Conservation (phyloP, 2,329 filamentous ascomycete species). For the Pseudogymnoascus sp. region DNA sequence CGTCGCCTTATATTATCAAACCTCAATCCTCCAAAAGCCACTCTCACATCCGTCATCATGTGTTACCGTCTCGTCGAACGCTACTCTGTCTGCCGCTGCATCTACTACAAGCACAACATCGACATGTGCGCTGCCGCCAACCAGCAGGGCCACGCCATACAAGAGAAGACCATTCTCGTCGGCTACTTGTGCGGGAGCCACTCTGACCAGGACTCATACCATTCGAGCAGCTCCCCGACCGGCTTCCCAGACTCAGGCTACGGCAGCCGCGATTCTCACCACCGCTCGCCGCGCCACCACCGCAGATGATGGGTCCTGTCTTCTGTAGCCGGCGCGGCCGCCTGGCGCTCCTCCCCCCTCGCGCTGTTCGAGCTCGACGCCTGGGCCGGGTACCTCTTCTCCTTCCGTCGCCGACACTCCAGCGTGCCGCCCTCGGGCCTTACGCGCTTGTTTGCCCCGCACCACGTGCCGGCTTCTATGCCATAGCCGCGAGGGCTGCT, state of each 20-base stretch:
- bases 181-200: constrained; percentile 57
- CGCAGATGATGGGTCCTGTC: constrained; percentile 29
- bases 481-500: not conserved
- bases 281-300: constrained; percentile 20
- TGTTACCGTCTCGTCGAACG: constrained; percentile 64
- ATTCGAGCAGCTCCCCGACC: constrained; percentile 17
- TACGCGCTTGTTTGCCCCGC: constrained; percentile 25
- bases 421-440: constrained; percentile 26
- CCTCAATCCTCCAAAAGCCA: not conserved
- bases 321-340: constrained; percentile 26
- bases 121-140: constrained; percentile 58
- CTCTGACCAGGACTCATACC: constrained; percentile 13
- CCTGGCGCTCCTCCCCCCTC: constrained; percentile 26
- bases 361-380: constrained; percentile 25
- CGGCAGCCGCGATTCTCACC: constrained; percentile 24
- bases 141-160: constrained; percentile 52
- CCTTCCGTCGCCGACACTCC: constrained; percentile 24
- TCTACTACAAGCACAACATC: constrained; percentile 60
- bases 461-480: constrained; percentile 13
- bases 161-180: constrained; percentile 61
- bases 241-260: constrained; percentile 28
- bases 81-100: constrained; percentile 61
- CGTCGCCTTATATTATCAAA: not conserved
- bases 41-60: constrained; percentile 37
- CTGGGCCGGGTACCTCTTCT: constrained; percentile 26